These are phyloP conservation scores for Myriosclerotinia duriaeana DNA, from an alignment of 2,329 filamentous ascomycete genomes.

Conservation along the genomic window DNA sequence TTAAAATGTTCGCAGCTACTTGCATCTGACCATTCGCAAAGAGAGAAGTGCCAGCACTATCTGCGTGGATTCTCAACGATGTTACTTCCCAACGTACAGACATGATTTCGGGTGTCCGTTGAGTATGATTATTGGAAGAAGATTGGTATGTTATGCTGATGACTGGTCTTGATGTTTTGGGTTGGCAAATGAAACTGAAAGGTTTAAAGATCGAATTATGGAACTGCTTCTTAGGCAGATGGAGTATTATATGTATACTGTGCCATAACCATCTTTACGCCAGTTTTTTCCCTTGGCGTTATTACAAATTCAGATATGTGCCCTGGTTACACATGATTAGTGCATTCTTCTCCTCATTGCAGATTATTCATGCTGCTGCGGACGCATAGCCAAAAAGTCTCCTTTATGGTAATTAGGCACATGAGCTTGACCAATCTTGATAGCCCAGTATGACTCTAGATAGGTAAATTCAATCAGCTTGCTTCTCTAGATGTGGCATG, in stretches of 20 bases:
- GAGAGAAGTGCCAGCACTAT: background rate
- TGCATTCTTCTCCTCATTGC: background rate
- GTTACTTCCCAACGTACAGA: constrained; percentile 14
- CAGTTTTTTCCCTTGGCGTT: background rate
- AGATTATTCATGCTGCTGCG: background rate
- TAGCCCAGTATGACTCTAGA: background rate
- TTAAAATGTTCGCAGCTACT: constrained; percentile 7
- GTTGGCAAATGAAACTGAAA: background rate
- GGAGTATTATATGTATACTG: background rate
- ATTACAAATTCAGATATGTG: background rate
- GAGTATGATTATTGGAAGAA: background rate
- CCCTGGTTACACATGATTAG: background rate
- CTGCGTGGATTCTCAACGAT: background rate
- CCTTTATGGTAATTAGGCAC: background rate
- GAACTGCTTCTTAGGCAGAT: background rate
- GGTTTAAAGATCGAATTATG: background rate
- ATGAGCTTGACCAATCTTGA: background rate
- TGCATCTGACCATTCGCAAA: constrained; percentile 14
- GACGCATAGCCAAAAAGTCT: background rate
- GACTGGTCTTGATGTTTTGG: background rate
- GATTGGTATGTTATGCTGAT: background rate
- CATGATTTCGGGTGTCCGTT: background rate
- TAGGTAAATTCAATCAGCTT: background rate
- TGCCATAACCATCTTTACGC: no score
- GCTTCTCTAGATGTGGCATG: no score